Percentiles rank a stretch among this genome's conserved stretches.
Evolutionary conservation across 179 eudicot species (phyloP).

Genomic region (Dionaea muscipula): DNA sequence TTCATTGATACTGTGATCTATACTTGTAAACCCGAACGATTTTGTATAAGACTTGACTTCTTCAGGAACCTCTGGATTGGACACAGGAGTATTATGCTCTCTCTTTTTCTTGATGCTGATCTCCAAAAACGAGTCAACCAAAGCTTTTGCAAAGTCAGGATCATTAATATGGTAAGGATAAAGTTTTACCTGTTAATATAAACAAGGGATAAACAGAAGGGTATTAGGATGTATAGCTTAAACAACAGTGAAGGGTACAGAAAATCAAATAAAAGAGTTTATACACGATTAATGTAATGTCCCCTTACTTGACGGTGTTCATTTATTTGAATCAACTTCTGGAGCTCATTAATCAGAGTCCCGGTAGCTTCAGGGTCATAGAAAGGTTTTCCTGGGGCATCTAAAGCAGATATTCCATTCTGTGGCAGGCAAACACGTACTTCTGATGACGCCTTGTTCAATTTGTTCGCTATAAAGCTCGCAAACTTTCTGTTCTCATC

Average conservation of each 20-base stretch:
- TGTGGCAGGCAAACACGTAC: conserved; percentile 74
- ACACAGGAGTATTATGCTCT: conserved; percentile 14
- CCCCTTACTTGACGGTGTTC: conserved; percentile 51
- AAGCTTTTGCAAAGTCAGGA: conserved; percentile 62
- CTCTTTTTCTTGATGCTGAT: conserved; percentile 26
- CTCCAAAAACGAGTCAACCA: conserved; percentile 71
- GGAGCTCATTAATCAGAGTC: conserved; percentile 53
- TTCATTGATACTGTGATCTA: conserved; percentile 43
- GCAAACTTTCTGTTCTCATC: conserved; percentile 81
- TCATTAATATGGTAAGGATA: conserved; percentile 83
- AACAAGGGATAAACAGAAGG: not conserved
- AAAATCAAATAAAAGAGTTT: too few relatives aligned
- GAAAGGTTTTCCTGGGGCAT: conserved; percentile 74
- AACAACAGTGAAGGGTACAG: too few relatives aligned
- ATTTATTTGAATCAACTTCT: conserved; percentile 45
- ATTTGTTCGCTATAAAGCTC: conserved; percentile 63
- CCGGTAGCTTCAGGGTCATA: conserved; percentile 77
- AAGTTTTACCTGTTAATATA: conserved; percentile 38
- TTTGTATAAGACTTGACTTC: conserved; percentile 18
- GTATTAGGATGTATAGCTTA: too few relatives aligned
- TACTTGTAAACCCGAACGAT: conserved; percentile 13
- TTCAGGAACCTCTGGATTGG: conserved; percentile 20
- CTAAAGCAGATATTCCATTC: conserved; percentile 87
- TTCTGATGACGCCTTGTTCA: conserved; percentile 70
- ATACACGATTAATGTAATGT: conserved; percentile 3